Evolutionary conservation across 176 grass and related monocot species (phyloP).

Genomic region (Triticum monococcum): DNA sequence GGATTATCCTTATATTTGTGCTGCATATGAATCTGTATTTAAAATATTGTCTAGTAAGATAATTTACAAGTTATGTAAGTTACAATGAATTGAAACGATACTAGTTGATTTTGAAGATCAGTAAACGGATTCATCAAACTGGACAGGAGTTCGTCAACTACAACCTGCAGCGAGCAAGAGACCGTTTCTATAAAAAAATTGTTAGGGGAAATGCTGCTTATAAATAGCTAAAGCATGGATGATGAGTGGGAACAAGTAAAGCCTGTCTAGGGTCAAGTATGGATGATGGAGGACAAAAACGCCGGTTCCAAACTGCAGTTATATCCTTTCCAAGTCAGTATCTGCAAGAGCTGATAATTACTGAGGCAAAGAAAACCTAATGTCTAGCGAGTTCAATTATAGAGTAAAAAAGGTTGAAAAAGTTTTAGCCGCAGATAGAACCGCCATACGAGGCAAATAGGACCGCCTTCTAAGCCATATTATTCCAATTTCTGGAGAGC

Average conservation of each 20-base stretch:
- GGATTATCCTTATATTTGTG: background rate
- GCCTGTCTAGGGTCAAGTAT: background rate
- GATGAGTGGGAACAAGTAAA: background rate
- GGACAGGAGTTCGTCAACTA: background rate
- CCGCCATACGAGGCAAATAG: too few species aligned
- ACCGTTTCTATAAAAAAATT: background rate
- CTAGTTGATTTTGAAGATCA: background rate
- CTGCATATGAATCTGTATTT: background rate
- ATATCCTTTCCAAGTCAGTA: background rate
- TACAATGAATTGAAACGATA: background rate
- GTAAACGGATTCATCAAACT: background rate
- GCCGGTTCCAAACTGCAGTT: background rate
- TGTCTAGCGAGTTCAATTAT: background rate
- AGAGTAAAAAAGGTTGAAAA: too few species aligned
- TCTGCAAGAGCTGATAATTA: background rate
- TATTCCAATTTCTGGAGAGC: too few species aligned
- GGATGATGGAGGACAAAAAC: background rate
- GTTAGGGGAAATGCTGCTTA: background rate
- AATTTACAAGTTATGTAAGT: background rate
- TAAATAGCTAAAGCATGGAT: background rate
- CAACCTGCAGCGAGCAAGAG: background rate
- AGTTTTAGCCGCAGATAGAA: too few species aligned
- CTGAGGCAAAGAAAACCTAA: background rate
- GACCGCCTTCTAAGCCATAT: too few species aligned
- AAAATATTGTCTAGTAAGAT: background rate